Evolutionary conservation across 176 grass and related monocot genomes (phyloP), one percentile per base, ranked within the genome.

Genomic region (Oryza meyeriana): DNA sequence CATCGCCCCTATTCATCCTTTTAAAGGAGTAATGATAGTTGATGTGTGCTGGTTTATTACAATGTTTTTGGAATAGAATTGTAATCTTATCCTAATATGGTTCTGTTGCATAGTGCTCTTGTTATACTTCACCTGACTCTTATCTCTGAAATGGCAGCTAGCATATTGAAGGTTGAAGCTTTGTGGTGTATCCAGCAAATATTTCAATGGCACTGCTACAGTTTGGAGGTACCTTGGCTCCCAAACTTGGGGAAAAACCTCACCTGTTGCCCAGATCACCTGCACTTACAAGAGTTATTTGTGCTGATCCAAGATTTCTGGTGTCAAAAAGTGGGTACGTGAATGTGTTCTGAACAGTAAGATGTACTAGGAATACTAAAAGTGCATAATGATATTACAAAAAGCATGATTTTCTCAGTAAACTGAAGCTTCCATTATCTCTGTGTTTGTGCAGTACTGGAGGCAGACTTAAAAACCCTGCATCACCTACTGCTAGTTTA

Each of bases 241-340:
- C 94, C 74, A 74, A 87, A 71, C 75, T 97, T 17, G 81, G 94
- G 30, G 83, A 86, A 72, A 92, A 89, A 38, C 84, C 86, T 83
- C 81, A 71, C 31, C 22, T 72, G 39, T 55, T 88, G 14, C 74
- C 71, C 12, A 78, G 74, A 34, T 67, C 84, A 63, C 59, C 76
- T 70, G 41, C 69, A 68, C 64, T 20, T 36, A 70, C 70, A 74
- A 86, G 47, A 63, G 77, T 84, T 10, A 52, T 40, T 29, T 82
- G 50, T 72, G 27, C 62, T 80, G 79, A 79, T 36, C 69, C 71
- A 32, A 72, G 66, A 64, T 72, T 91, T 45, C 22, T 79, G 32
- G 59, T 83, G 47, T 79, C 78, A 1, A 87, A 88, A 88, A 87
- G 62, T 87, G 71, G 78, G 88, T 90, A 93, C 30, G 74, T 79